A percentile compares a stretch with the other conserved stretches of the same genome.
Conservation (phyloP, 805 yeast species). For the Naumovozyma baii region DNA sequence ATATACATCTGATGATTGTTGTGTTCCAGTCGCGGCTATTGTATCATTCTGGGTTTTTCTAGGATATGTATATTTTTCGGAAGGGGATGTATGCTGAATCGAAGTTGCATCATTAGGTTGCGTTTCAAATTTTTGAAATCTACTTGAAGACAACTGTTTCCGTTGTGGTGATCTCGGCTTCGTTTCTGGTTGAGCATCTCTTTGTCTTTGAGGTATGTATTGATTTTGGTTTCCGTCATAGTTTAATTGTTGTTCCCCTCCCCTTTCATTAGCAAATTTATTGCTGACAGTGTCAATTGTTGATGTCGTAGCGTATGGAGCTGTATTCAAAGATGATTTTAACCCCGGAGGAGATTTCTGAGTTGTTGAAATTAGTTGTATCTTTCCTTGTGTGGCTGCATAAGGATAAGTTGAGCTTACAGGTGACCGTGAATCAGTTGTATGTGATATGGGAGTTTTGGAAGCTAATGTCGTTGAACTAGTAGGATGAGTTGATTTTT, state of each 20-base stretch:
- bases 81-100: neutral
- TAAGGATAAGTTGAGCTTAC: neutral
- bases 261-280: conserved; percentile 4
- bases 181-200: neutral
- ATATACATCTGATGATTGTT: neutral
- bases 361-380: neutral
- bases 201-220: neutral
- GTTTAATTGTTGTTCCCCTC: conserved; percentile 2
- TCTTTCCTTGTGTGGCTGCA: neutral
- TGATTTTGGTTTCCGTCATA: neutral
- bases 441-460: conserved; percentile 1
- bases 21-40: too few relatives aligned
- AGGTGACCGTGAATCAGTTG: neutral
- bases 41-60: too few relatives aligned
- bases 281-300: conserved; percentile 15
- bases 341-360: conserved; percentile 2
- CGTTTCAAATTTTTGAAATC: neutral
- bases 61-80: too few relatives aligned
- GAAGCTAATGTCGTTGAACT: neutral
- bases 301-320: conserved; percentile 19
- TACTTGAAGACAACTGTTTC: neutral
- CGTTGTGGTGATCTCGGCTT: conserved; percentile 2
- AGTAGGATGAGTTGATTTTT: neutral
- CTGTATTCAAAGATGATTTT: conserved; percentile 11
- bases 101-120: neutral